Conservation (phyloP, 2,329 filamentous ascomycete genomes). For the Ceratocystis papillata region DNA sequence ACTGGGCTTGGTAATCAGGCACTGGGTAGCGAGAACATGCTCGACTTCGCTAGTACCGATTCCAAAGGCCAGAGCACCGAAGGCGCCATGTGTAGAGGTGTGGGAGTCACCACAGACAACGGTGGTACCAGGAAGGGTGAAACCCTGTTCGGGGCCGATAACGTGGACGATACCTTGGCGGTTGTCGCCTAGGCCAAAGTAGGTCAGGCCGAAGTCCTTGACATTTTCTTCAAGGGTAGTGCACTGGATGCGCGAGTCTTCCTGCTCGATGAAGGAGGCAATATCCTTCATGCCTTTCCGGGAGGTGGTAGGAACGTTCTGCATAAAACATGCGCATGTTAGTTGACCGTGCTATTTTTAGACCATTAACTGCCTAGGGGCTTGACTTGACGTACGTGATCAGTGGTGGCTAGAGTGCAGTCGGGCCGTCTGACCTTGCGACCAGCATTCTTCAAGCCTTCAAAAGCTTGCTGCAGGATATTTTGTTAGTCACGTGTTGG, state of each 20-base stretch:
- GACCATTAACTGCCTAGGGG: constrained; percentile 2
- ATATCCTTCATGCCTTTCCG: constrained; percentile 91
- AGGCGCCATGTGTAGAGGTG: constrained; percentile 95
- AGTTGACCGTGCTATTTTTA: constrained; percentile 24
- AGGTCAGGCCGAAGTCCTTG: constrained; percentile 89
- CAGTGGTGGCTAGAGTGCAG: constrained; percentile 91
- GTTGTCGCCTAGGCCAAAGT: constrained; percentile 93
- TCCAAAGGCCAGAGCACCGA: constrained; percentile 86
- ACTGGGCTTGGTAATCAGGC: constrained; percentile 83
- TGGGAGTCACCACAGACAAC: constrained; percentile 97
- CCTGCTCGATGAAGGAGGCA: constrained; percentile 85
- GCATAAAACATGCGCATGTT: constrained; percentile 24
- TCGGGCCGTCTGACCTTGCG: constrained; percentile 85
- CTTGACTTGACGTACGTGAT: constrained; percentile 55
- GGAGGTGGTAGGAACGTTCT: constrained; percentile 90
- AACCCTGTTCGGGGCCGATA: constrained; percentile 96
- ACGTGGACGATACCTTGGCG: constrained; percentile 97
- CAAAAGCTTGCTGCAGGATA: constrained; percentile 72
- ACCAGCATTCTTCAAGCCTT: constrained; percentile 81
- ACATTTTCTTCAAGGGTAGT: constrained; percentile 95
- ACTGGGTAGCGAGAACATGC: constrained; percentile 94
- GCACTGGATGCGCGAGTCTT: constrained; percentile 87
- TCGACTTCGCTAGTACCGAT: constrained; percentile 98
- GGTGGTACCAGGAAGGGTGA: constrained; percentile 92
- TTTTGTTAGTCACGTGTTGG: constrained; percentile 24